Evolutionary conservation across 495 filamentous ascomycete species (phyloP).

Genomic region (Podospora comata): DNA sequence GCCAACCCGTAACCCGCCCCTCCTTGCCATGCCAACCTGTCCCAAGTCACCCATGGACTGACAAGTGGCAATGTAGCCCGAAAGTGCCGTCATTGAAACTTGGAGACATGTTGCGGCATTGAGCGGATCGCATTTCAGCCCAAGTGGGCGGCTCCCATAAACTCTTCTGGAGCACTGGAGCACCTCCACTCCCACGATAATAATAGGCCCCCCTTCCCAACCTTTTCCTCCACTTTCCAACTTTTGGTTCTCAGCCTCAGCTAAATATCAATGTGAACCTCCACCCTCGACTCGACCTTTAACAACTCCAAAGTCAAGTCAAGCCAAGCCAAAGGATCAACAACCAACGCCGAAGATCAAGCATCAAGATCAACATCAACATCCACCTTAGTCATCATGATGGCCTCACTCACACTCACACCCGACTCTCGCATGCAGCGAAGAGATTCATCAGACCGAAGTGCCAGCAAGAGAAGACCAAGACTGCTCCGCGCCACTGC

Average conservation of each 20-base stretch:
- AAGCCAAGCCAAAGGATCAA: not conserved
- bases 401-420: slow-evolving; percentile 29
- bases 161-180: not conserved
- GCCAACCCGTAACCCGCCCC: slow-evolving; percentile 27
- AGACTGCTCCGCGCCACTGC: slow-evolving; percentile 49
- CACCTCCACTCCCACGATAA: slow-evolving; percentile 23
- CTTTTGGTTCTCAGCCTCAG: not conserved
- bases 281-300: not conserved
- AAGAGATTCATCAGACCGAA: slow-evolving; percentile 38
- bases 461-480: slow-evolving; percentile 40
- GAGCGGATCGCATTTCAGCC: slow-evolving; percentile 37
- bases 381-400: slow-evolving; percentile 22
- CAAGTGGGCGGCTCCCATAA: slow-evolving; percentile 33
- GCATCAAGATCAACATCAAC: slow-evolving; percentile 2
- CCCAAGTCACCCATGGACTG: slow-evolving; percentile 36
- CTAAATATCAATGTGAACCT: slow-evolving; percentile 10
- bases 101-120: slow-evolving; percentile 25
- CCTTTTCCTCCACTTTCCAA: slow-evolving; percentile 9
- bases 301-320: not conserved
- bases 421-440: slow-evolving; percentile 32
- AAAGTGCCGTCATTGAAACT: slow-evolving; percentile 35
- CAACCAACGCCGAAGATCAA: slow-evolving; percentile 5
- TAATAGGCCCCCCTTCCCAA: slow-evolving; percentile 12
- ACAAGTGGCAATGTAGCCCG: slow-evolving; percentile 42
- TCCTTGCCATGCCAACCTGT: slow-evolving; percentile 15